Evolutionary conservation across 1,284 basidiomycete genomes (phyloP), one percentile per base, ranked within the genome.

Genomic region (Stereum hirsutum): DNA sequence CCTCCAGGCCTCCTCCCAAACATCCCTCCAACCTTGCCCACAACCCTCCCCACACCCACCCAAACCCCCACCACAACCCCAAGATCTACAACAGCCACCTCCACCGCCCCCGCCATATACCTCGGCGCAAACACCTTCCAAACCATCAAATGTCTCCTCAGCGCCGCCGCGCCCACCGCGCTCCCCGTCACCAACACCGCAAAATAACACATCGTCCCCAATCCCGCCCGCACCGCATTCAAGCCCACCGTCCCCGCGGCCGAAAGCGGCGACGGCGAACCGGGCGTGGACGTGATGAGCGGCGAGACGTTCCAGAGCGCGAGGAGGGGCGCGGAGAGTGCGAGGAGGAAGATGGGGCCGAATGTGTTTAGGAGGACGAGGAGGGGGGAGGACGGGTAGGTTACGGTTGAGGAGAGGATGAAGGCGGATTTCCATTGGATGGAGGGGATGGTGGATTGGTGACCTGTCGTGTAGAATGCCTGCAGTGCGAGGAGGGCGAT

Each of bases 121-220:
- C 94, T 69, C 41, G 96, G 96, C 24, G 93, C 93, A 59, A 98
- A 99, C 5, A 97, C 84, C 64, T 98, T 98, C 92, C 95, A 99
- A 28, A 98, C 92, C 94, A 99, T 98, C 52, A 99, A 62, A 62
- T 99, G 96, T 32, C 95, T 62, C 45, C 92, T 64, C 43, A 98
- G 68, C 56, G 80, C 75, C 3, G 86, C 84, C 0, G 91, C 82
- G 46, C 81, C 84, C 5, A 79, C 60, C 4, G 89, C 81, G 7
- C 79, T 78, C 3, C 85, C 79, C 5, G 95, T 58, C 0, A 89
- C 62, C 24, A 96, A 58, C 3, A 69, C 55, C 3, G 74, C 62
- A 57, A 86, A 84, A 58, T 94, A 94, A 2, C 81, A 62, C 64
- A 80, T 71, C 47, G 87, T 66, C 0, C 75, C 81, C 1, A 93